Evolutionary conservation across 1,284 basidiomycete genomes (phyloP), one percentile per base, ranked within the genome.

Genomic region (Puccinia hordei): DNA sequence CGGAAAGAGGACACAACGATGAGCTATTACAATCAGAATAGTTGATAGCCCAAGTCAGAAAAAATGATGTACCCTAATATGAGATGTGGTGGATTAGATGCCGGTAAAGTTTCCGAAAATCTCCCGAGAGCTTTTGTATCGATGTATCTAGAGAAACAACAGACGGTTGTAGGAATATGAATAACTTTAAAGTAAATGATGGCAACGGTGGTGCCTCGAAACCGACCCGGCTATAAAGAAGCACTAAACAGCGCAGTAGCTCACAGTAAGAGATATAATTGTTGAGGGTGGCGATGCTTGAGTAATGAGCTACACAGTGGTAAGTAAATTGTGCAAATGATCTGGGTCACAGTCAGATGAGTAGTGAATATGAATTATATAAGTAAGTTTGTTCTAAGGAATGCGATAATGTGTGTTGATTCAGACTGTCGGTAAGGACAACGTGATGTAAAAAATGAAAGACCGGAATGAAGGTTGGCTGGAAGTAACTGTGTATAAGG

Each of bases 361-460:
- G 53, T 19, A 19, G 53, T 55, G 19, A 55, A 49, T 49, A 15
- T 49, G 46, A 49, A 49, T 2, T n/a, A n/a, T n/a, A n/a, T n/a
- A n/a, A n/a, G n/a, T n/a, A n/a, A n/a, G n/a, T n/a, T 55, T 55
- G 53, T 55, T 55, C 53, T 24, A n/a, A 24, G n/a, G 53, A 55
- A 55, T 6, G 5, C 53, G 19, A 55, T 55, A 55, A 55, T 55
- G 53, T 55, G 57, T 59, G 57, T 33, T 59, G 57, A 57, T 57
- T 59, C 57, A 55, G 24, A 19, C 24, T 55, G 53, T 59, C 30
- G 24, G 33, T 2, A 59, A 15, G 17, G 24, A 30, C 12, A 59
- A 30, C 6, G 57, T 59, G 30, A 30, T 33, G 6, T 30, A 19
- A 24, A 27, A n/a, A 27, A 27, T 12, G 53, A 27, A 55, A 55